A percentile compares a stretch with the other conserved stretches of the same genome.
Evolutionary conservation across 164 flowering plant genomes (phyloP).

Genomic region (Platanus orientalis): DNA sequence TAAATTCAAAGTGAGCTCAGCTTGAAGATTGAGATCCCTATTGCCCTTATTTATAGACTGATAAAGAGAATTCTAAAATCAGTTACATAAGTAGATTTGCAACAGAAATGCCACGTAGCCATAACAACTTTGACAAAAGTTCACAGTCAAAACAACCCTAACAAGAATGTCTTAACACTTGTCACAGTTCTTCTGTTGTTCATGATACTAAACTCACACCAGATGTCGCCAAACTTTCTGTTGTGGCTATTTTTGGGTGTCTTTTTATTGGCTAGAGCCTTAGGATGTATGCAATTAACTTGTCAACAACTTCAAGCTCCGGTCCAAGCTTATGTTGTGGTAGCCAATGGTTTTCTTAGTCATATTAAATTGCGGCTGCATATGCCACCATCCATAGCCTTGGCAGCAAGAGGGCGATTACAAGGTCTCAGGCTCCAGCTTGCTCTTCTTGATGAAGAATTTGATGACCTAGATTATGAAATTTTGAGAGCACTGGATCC

Average conservation of each 20-base stretch:
- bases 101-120: too few species aligned
- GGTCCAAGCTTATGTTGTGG: constrained; percentile 82
- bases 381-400: constrained; percentile 89
- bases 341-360: constrained; percentile 79
- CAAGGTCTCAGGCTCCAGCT: constrained; percentile 95
- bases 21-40: too few species aligned
- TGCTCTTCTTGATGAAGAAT: constrained; percentile 92
- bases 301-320: constrained; percentile 98
- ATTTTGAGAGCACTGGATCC: constrained; percentile 67
- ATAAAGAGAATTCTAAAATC: too few species aligned
- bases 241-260: constrained; percentile 93
- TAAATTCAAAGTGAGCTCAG: too few species aligned
- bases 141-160: too few species aligned
- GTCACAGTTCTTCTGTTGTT: too few species aligned
- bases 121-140: too few species aligned
- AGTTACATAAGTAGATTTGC: too few species aligned
- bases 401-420: constrained; percentile 85
- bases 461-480: constrained; percentile 97
- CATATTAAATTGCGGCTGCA: constrained; percentile 82
- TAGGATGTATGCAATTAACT: constrained; percentile 93
- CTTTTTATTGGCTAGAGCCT: constrained; percentile 79
- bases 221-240: too few species aligned
- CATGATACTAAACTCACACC: too few species aligned
- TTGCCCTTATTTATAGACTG: too few species aligned
- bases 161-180: too few species aligned